Evolutionary conservation across 495 filamentous ascomycete species (phyloP).

Genomic region (Elaphomyces granulatus): DNA sequence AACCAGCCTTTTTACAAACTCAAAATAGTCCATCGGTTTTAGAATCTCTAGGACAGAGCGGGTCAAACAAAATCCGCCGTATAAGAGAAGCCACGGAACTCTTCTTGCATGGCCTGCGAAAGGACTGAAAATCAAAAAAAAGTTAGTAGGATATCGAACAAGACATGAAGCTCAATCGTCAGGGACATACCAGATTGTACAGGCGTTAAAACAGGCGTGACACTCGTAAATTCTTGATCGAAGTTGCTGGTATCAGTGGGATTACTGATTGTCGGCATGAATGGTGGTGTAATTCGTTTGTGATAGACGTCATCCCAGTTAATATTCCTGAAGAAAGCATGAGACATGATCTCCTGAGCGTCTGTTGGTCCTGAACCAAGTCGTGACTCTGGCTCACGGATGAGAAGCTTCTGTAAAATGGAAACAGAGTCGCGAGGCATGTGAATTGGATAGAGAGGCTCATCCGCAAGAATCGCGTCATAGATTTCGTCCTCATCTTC

Average conservation of each 20-base stretch:
- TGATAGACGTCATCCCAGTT: slow-evolving; percentile 98
- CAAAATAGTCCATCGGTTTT: too few species aligned
- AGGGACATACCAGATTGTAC: slow-evolving; percentile 79
- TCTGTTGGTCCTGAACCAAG: slow-evolving; percentile 92
- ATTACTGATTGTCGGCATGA: slow-evolving; percentile 74
- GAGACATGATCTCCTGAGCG: slow-evolving; percentile 97
- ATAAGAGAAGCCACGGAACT: slow-evolving; percentile 99
- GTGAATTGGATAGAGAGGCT: slow-evolving; percentile 95
- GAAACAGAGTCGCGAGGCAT: slow-evolving; percentile 98
- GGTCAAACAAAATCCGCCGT: slow-evolving; percentile 56
- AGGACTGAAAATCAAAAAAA: slow-evolving; percentile 47
- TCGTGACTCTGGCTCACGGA: slow-evolving; percentile 82
- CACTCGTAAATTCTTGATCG: slow-evolving; percentile 95
- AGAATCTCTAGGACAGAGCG: slow-evolving; percentile 7
- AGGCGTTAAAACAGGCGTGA: slow-evolving; percentile 91
- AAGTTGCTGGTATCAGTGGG: slow-evolving; percentile 98
- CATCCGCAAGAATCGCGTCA: slow-evolving; percentile 95
- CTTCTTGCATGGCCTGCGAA: slow-evolving; percentile 97
- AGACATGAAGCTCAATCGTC: neutral
- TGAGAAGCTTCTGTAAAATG: slow-evolving; percentile 94
- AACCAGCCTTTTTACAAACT: too few species aligned
- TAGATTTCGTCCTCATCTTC: slow-evolving; percentile 99
- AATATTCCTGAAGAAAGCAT: slow-evolving; percentile 94
- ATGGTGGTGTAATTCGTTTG: slow-evolving; percentile 80
- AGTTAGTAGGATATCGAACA: slow-evolving; percentile 7